A percentile compares a stretch with the other conserved stretches of the same genome.
Evolutionary conservation across 768 basidiomycete genomes (phyloP).

Genomic region (Saitozyma podzolica): DNA sequence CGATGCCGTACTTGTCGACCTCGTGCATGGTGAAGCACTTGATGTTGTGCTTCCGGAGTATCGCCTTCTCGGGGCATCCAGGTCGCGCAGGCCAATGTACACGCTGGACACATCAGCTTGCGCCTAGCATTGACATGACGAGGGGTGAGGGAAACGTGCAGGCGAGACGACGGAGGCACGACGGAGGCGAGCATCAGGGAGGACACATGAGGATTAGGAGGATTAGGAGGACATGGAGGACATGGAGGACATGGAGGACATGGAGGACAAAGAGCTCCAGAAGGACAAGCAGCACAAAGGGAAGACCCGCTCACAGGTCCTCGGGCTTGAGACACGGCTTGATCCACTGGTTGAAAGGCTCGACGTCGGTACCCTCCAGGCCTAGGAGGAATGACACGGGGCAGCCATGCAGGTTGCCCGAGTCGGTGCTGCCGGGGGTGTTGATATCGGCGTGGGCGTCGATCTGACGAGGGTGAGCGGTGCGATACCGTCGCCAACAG

Average conservation of each 20-base stretch:
- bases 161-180: neutral
- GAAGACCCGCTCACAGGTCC: constrained; percentile 56
- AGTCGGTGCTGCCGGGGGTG: constrained; percentile 72
- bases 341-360: constrained; percentile 59
- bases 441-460: constrained; percentile 99
- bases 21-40: constrained; percentile 92
- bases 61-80: constrained; percentile 86
- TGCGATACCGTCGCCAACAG: neutral
- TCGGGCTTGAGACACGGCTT: constrained; percentile 68
- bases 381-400: constrained; percentile 88
- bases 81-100: constrained; percentile 95
- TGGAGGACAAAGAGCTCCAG: no score
- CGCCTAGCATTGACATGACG: neutral
- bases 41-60: constrained; percentile 76
- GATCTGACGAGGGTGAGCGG: constrained; percentile 52
- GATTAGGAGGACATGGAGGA: no score
- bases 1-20: constrained; percentile 79
- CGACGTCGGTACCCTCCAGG: constrained; percentile 56
- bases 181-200: no score
- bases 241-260: no score
- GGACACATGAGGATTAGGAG: no score
- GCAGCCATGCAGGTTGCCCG: constrained; percentile 97
- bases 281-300: no score
- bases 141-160: neutral
- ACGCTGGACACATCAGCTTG: constrained; percentile 55